Conservation (phyloP, 108 stramenopile genomes). For the Stephanodiscus triporus region DNA sequence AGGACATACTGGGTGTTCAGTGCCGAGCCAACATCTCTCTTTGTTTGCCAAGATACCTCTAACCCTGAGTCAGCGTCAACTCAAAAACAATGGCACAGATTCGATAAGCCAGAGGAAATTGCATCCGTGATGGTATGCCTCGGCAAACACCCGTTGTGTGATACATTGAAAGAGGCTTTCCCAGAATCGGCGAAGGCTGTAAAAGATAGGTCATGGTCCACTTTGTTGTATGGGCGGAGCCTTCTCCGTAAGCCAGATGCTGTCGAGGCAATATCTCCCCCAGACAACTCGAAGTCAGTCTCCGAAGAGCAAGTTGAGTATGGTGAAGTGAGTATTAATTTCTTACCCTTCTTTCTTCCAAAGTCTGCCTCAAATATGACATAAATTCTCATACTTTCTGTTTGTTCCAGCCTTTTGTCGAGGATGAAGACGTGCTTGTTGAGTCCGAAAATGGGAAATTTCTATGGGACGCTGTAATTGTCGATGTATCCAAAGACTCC, state of each 20-base stretch:
- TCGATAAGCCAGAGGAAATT: conserved; percentile 66
- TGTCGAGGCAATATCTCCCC: conserved; percentile 13
- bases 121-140: conserved; percentile 79
- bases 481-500: conserved; percentile 56
- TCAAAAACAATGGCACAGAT: conserved; percentile 61
- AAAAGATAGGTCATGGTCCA: conserved; percentile 61
- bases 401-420: conserved; percentile 47
- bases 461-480: conserved; percentile 74
- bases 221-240: conserved; percentile 55
- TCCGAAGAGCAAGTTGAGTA: conserved; percentile 26
- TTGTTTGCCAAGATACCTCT: conserved; percentile 52
- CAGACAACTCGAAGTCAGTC: conserved; percentile 17
- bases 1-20: conserved; percentile 82
- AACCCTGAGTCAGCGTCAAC: background rate
- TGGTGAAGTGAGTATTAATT: conserved; percentile 28
- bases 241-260: conserved; percentile 21
- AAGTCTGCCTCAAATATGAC: background rate
- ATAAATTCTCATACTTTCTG: background rate
- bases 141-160: conserved; percentile 62
- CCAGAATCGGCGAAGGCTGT: conserved; percentile 57
- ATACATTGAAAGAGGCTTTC: conserved; percentile 63
- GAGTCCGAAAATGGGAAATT: conserved; percentile 63
- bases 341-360: background rate
- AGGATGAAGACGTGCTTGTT: conserved; percentile 76
- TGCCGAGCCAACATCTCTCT: conserved; percentile 62